Evolutionary conservation across 2,329 filamentous ascomycete genomes (phyloP), one percentile per base, ranked within the genome.

Genomic region (Aspergillus neotritici): DNA sequence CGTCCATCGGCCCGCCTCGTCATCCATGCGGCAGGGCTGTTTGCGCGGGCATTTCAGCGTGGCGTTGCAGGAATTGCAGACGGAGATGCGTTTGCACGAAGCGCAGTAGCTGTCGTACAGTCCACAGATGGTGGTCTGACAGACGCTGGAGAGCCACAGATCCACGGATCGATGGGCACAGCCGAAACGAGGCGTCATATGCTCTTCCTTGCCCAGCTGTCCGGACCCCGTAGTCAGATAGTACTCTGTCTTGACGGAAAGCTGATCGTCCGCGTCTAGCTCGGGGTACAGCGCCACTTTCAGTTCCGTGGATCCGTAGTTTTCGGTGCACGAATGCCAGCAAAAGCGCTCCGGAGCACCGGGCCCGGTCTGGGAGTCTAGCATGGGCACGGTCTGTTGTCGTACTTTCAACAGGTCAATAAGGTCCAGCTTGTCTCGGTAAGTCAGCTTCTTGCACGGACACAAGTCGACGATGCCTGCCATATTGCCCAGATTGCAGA

Each of bases 401-500:
- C 64, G 57, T 34, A 62, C 46, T 31, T 56, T 55, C 25, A 67
- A 34, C 10, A 63, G 53, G n/a, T 66, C 57, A 5, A 60, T 43
- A 3, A 68, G 55, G 13, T 67, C 60, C 34, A 61, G 39, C 42
- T 64, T 68, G 43, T 67, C 65, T 5, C 56, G 60, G 44, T 63
- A 67, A 0, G 65, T 68, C 43, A 68, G 42, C 47, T 68, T 68
- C 40, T 61, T 64, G 59, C 65, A 68, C 8, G 65, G 65, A 39
- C 65, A 68, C 21, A 68, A 40, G 32, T 68, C 65, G 31, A 68
- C 63, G 33, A 68, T 51, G 5, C 65, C 65, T 13, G 65, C 64
- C 12, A 60, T 44, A 6, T 56, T 55, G 10, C 65, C 65, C 36
- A 67, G 35, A 31, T 61, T 58, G 41, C 65, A 68, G 11, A 52